A percentile compares a stretch with the other conserved stretches of the same genome.
These are phyloP conservation scores for Narthecium ossifragum DNA, from an alignment of 106 monocot species.

Conservation along the genomic window DNA sequence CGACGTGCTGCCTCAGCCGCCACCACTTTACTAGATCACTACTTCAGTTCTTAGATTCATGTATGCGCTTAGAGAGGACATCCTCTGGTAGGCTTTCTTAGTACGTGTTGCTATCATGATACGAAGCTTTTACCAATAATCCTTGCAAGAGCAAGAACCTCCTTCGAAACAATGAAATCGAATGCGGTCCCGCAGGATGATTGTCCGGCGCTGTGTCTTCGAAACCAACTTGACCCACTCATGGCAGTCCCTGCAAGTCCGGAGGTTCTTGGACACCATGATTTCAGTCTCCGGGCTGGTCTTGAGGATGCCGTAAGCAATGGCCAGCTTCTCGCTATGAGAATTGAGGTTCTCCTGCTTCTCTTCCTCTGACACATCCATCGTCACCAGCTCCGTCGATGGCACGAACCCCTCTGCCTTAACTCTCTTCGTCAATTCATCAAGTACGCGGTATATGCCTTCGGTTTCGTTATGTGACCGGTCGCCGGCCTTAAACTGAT, in stretches of 20 bases:
- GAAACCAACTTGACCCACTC: constrained; percentile 65
- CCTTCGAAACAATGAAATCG: constrained; percentile 57
- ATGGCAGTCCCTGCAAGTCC: constrained; percentile 62
- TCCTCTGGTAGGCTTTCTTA: too few relatives aligned
- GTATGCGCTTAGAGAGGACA: too few relatives aligned
- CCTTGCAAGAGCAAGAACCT: constrained; percentile 56
- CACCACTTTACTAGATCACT: too few relatives aligned
- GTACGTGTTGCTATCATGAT: too few relatives aligned
- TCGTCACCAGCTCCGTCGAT: constrained; percentile 17
- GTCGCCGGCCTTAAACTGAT: constrained; percentile 45
- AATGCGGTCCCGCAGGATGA: constrained; percentile 53
- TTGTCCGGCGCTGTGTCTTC: constrained; percentile 25
- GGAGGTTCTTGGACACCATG: constrained; percentile 55
- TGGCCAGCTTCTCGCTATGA: constrained; percentile 72
- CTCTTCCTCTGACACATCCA: constrained; percentile 66
- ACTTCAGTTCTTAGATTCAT: too few relatives aligned
- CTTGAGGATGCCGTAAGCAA: constrained; percentile 46
- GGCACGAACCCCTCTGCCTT: constrained; percentile 39
- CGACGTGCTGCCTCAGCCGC: too few relatives aligned
- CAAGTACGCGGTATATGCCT: constrained; percentile 19
- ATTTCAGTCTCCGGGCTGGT: constrained; percentile 43
- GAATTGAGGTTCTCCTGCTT: constrained; percentile 48
- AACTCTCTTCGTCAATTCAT: constrained; percentile 20
- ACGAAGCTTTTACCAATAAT: constrained; percentile 72
- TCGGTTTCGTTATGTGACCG: constrained; percentile 21